Conservation (phyloP, 306 rosid genomes). For the Acmispon strigosus region DNA sequence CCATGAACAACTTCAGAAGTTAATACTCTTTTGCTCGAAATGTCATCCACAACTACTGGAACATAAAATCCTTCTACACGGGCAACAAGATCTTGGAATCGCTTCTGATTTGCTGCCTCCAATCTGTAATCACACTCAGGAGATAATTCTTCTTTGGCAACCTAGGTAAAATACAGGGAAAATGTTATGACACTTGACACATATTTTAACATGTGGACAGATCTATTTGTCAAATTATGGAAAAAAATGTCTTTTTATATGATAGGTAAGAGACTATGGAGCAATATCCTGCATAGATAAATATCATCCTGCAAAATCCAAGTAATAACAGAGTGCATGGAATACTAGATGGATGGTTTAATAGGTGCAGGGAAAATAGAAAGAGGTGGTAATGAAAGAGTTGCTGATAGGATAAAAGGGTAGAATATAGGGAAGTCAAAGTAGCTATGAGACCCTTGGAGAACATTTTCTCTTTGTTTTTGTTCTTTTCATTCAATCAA, state of each 20-base stretch:
- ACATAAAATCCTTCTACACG: slow-evolving; percentile 65
- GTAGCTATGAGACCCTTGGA: background rate
- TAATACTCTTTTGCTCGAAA: slow-evolving; percentile 74
- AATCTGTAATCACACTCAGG: slow-evolving; percentile 85
- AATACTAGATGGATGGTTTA: background rate
- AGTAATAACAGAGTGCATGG: slow-evolving; percentile 3
- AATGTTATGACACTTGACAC: slow-evolving; percentile 17
- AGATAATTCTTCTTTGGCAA: slow-evolving; percentile 87
- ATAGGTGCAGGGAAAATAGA: background rate
- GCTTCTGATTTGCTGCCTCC: slow-evolving; percentile 84
- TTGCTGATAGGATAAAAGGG: background rate
- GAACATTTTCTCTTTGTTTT: background rate
- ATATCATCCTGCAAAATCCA: background rate
- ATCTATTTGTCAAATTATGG: slow-evolving; percentile 1
- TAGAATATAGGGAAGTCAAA: background rate
- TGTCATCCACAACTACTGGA: slow-evolving; percentile 69
- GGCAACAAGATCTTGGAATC: slow-evolving; percentile 56
- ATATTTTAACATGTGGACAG: background rate
- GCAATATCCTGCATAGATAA: slow-evolving; percentile 11
- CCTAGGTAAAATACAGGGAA: slow-evolving; percentile 40
- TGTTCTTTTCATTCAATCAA: background rate
- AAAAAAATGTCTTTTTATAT: background rate
- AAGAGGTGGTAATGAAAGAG: no score
- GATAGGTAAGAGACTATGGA: background rate
- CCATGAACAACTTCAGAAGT: slow-evolving; percentile 82